Percentiles rank a stretch among this genome's conserved stretches.
Evolutionary conservation across 768 basidiomycete genomes (phyloP).

Genomic region (Pholiota conissans): DNA sequence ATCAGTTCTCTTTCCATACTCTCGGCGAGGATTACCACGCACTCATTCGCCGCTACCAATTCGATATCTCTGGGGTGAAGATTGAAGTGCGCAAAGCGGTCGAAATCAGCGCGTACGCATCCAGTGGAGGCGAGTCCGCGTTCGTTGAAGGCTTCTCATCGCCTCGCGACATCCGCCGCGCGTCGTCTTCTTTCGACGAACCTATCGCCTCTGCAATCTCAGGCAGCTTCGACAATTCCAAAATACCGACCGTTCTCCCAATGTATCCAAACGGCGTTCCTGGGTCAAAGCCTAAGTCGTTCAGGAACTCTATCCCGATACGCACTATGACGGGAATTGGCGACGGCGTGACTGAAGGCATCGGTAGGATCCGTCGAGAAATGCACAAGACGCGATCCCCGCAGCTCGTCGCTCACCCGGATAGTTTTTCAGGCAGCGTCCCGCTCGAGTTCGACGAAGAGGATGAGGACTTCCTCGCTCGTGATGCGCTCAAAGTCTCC

Average conservation of each 20-base stretch:
- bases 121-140: conserved; percentile 25
- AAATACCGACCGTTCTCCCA: conserved; percentile 53
- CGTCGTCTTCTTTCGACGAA: conserved; percentile 71
- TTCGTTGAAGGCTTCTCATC: conserved; percentile 52
- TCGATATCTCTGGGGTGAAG: conserved; percentile 56
- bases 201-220: conserved; percentile 75
- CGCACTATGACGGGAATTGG: conserved; percentile 51
- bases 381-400: conserved; percentile 54
- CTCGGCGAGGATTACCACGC: conserved; percentile 80
- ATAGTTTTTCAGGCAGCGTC: conserved; percentile 32
- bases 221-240: conserved; percentile 55
- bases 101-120: conserved; percentile 55
- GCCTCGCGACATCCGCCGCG: conserved; percentile 41
- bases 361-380: conserved; percentile 60
- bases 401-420: conserved; percentile 26
- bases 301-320: conserved; percentile 57
- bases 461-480: conserved; percentile 57
- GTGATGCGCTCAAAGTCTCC: conserved; percentile 16
- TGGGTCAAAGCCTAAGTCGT: conserved; percentile 34
- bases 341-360: conserved; percentile 58
- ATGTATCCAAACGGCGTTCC: conserved; percentile 77
- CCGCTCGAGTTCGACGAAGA: conserved; percentile 67
- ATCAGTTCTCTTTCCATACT: conserved; percentile 81
- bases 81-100: conserved; percentile 76
- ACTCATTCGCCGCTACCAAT: conserved; percentile 62